Percentiles rank a stretch among this genome's conserved stretches.
phyloP scores from a whole-genome alignment of 768 basidiomycete species.

The Melanogaster broomeanus region DNA sequence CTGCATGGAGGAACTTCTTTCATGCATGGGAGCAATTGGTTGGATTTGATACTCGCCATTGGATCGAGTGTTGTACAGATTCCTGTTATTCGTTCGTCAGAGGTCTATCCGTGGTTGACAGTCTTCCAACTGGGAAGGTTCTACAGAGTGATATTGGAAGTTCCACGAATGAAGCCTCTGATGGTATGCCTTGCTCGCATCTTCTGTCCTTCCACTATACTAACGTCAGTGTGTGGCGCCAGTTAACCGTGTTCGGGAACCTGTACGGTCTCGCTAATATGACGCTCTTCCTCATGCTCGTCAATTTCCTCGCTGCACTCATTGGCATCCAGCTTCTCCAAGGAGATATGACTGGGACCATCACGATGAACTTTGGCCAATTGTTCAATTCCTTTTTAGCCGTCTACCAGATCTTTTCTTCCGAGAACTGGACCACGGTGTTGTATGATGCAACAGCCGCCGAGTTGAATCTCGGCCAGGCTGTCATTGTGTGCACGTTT shows the following conservation, averaged over 20 bases:
- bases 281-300: slow-evolving; percentile 84
- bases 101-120: slow-evolving; percentile 86
- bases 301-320: slow-evolving; percentile 85
- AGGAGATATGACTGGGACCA: slow-evolving; percentile 64
- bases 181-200: slow-evolving; percentile 50
- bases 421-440: slow-evolving; percentile 91
- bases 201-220: slow-evolving; percentile 3
- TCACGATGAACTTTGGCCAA: slow-evolving; percentile 74
- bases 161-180: slow-evolving; percentile 88
- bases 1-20: slow-evolving; percentile 84
- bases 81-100: slow-evolving; percentile 65
- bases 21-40: slow-evolving; percentile 56
- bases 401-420: slow-evolving; percentile 87
- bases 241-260: slow-evolving; percentile 91
- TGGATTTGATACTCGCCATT: slow-evolving; percentile 78
- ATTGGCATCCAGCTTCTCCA: slow-evolving; percentile 83
- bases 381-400: slow-evolving; percentile 84
- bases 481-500: slow-evolving; percentile 70
- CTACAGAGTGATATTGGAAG: slow-evolving; percentile 87
- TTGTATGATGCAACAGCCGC: slow-evolving; percentile 63
- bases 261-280: slow-evolving; percentile 91
- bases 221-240: background rate
- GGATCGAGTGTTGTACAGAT: slow-evolving; percentile 81
- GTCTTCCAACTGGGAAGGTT: slow-evolving; percentile 85
- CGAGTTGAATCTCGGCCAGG: slow-evolving; percentile 67